Evolutionary conservation across 345 rosid species (phyloP).

Genomic region (Boechera divaricarpa): DNA sequence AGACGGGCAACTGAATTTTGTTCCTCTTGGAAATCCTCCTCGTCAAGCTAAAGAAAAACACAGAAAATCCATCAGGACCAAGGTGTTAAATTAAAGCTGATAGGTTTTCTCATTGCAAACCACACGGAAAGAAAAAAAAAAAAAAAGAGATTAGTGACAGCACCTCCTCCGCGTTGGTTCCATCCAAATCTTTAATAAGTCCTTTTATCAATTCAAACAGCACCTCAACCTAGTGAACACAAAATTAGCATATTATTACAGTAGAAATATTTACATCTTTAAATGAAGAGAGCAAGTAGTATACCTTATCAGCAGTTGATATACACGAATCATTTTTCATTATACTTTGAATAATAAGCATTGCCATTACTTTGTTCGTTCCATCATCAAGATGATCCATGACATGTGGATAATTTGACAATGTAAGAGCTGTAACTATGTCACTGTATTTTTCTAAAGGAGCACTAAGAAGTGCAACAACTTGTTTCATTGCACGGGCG

Average conservation of each 20-base stretch:
- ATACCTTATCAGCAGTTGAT: conserved; percentile 78
- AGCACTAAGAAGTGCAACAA: conserved; percentile 92
- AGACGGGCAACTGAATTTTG: conserved; percentile 90
- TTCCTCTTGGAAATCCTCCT: conserved; percentile 93
- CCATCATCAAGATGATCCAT: conserved; percentile 86
- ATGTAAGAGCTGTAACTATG: conserved; percentile 75
- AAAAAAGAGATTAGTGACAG: background rate
- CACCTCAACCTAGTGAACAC: conserved; percentile 74
- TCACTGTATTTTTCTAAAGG: conserved; percentile 91
- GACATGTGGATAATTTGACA: conserved; percentile 87
- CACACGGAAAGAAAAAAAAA: background rate
- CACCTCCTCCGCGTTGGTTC: conserved; percentile 69
- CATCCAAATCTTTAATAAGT: conserved; percentile 86
- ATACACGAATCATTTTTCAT: conserved; percentile 79
- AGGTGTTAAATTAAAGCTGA: conserved; percentile 20
- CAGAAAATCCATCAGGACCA: conserved; percentile 24
- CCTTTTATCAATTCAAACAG: conserved; percentile 85
- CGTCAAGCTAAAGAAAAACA: conserved; percentile 64
- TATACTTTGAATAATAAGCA: conserved; percentile 85
- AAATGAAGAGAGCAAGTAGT: conserved; percentile 31
- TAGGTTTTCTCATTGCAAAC: conserved; percentile 13
- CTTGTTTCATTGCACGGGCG: conserved; percentile 80
- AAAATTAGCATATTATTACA: conserved; percentile 28
- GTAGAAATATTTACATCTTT: conserved; percentile 8
- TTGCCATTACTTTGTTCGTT: conserved; percentile 90